Conservation (phyloP, 257 asterid species). For the Solanum microdontum region DNA sequence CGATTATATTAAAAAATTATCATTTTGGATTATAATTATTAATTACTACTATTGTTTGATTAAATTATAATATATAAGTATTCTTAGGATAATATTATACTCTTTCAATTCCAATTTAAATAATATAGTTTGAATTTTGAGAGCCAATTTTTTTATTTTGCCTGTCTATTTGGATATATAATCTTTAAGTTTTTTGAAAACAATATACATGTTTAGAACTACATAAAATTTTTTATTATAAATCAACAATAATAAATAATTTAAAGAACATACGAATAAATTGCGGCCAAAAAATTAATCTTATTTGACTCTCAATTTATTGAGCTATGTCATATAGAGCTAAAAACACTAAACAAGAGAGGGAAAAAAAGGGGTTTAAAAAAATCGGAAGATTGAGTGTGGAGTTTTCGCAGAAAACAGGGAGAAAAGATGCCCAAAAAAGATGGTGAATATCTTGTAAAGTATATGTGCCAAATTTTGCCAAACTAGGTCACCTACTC, state of each 20-base stretch:
- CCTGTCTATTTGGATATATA: neutral
- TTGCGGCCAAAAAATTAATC: neutral
- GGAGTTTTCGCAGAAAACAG: conserved; percentile 2
- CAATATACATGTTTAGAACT: neutral
- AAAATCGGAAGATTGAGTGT: neutral
- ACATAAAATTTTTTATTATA: too few relatives aligned
- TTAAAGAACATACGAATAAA: neutral
- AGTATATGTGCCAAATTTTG: conserved; percentile 8
- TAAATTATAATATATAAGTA: too few relatives aligned
- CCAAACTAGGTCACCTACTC: neutral
- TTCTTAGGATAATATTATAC: too few relatives aligned
- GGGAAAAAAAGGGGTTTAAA: neutral
- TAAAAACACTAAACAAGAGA: neutral
- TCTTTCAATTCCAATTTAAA: too few relatives aligned
- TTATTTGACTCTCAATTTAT: neutral
- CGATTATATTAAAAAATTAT: neutral
- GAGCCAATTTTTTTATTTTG: too few relatives aligned
- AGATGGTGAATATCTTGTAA: neutral
- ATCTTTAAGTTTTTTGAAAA: too few relatives aligned
- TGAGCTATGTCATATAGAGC: too few relatives aligned
- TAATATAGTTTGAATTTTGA: neutral
- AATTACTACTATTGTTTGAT: neutral
- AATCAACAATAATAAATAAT: too few relatives aligned
- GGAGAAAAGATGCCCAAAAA: neutral
- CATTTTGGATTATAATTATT: neutral